These are phyloP conservation scores for Calonectria ilicicola DNA, from an alignment of 2,329 filamentous ascomycete genomes.

Conservation along the genomic window DNA sequence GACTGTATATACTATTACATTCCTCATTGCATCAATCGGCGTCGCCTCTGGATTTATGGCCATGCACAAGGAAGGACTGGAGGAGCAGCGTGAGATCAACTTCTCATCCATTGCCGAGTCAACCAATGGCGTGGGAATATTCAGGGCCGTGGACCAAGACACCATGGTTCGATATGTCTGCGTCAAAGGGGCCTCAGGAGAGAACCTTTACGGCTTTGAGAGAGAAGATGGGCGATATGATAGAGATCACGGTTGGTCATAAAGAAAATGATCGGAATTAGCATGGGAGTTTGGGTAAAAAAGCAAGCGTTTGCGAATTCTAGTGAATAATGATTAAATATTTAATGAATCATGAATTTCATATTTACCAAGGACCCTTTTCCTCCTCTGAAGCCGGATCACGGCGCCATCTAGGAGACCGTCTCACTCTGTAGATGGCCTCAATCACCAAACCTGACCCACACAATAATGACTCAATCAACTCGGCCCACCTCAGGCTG, in stretches of 20 bases:
- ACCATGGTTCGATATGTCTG: not conserved
- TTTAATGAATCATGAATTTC: not conserved
- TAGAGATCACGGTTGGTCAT: not conserved
- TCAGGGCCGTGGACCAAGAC: not conserved
- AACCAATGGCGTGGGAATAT: constrained; percentile 23
- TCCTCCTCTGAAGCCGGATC: too few species aligned
- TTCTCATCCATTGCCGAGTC: constrained; percentile 30
- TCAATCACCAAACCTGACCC: too few species aligned
- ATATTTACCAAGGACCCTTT: not conserved
- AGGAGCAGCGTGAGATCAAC: constrained; percentile 30
- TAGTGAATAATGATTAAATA: not conserved
- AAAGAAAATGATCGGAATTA: too few species aligned
- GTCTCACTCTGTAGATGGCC: too few species aligned
- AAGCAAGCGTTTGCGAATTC: not conserved
- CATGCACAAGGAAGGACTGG: constrained; percentile 30
- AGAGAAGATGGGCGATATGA: not conserved
- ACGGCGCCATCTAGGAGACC: too few species aligned
- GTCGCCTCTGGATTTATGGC: constrained; percentile 28
- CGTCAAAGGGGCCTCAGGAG: not conserved
- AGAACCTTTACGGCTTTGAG: constrained; percentile 1
- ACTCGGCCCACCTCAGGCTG: too few species aligned
- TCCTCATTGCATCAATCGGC: constrained; percentile 20
- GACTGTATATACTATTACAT: constrained; percentile 23
- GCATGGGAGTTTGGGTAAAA: too few species aligned
- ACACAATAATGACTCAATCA: too few species aligned